Evolutionary conservation across 306 rosid species (phyloP).

Genomic region (Sindora glabra): DNA sequence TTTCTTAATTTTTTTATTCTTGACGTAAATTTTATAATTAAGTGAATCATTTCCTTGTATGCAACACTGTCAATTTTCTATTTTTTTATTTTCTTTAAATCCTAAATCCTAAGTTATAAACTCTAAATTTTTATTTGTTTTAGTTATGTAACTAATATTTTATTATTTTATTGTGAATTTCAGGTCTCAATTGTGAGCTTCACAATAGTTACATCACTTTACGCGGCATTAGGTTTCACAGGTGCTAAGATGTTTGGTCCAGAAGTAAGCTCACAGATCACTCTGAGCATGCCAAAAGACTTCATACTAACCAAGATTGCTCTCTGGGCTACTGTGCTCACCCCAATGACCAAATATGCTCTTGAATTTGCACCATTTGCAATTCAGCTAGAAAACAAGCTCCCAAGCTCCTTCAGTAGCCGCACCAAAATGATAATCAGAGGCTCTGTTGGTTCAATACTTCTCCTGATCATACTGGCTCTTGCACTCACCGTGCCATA

Average conservation of each 20-base stretch:
- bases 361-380: conserved; percentile 69
- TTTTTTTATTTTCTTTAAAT: too few relatives aligned
- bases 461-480: conserved; percentile 40
- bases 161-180: background rate
- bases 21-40: too few relatives aligned
- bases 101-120: too few relatives aligned
- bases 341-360: conserved; percentile 79
- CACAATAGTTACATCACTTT: conserved; percentile 35
- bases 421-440: conserved; percentile 31
- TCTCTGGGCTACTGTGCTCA: conserved; percentile 67
- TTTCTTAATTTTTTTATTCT: too few relatives aligned
- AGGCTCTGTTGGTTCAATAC: conserved; percentile 38
- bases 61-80: too few relatives aligned
- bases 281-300: conserved; percentile 65
- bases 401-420: conserved; percentile 38
- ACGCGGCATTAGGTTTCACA: conserved; percentile 39
- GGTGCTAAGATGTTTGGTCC: conserved; percentile 70
- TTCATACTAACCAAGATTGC: conserved; percentile 44
- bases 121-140: background rate
- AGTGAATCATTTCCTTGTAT: too few relatives aligned
- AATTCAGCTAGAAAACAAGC: conserved; percentile 47
- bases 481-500: conserved; percentile 62
- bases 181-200: conserved; percentile 74
- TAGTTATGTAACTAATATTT: background rate
- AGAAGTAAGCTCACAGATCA: conserved; percentile 52